Conservation (phyloP, 1,284 basidiomycete species). For the Pisolithus thermaeus region DNA sequence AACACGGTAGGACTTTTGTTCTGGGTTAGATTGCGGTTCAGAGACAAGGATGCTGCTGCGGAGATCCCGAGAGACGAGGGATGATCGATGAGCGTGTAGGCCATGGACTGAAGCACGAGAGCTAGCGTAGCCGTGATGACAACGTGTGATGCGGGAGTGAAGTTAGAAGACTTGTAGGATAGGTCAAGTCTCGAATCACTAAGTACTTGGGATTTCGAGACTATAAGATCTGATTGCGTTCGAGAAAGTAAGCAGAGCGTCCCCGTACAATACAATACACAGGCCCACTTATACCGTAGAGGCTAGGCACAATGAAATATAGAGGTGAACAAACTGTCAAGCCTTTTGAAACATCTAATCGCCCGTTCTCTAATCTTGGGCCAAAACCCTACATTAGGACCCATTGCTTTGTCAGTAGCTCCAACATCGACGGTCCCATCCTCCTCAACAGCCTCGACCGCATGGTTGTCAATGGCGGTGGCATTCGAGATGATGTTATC, state of each 20-base stretch:
- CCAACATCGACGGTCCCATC: too few relatives aligned
- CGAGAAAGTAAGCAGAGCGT: background rate
- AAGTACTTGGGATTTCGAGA: too few relatives aligned
- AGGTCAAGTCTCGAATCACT: too few relatives aligned
- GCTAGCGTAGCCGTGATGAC: constrained; percentile 24
- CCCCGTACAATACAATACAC: background rate
- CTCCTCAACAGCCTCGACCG: too few relatives aligned
- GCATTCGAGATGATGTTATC: too few relatives aligned
- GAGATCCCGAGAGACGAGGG: constrained; percentile 41
- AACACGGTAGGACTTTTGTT: constrained; percentile 26
- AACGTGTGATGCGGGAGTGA: constrained; percentile 30
- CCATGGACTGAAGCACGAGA: constrained; percentile 10
- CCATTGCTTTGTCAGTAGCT: too few relatives aligned
- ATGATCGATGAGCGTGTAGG: constrained; percentile 17
- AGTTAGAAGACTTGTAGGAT: background rate
- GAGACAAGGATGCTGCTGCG: constrained; percentile 45
- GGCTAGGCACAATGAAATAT: background rate
- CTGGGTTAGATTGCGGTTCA: constrained; percentile 21
- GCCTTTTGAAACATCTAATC: too few relatives aligned
- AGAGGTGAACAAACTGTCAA: background rate
- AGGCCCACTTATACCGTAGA: background rate
- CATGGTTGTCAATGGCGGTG: too few relatives aligned
- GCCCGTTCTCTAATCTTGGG: too few relatives aligned
- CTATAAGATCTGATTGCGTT: too few relatives aligned
- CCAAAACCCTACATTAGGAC: too few relatives aligned